Evolutionary conservation across 2,329 filamentous ascomycete genomes (phyloP), one percentile per base, ranked within the genome.

Genomic region (Lachnellula willkommii): DNA sequence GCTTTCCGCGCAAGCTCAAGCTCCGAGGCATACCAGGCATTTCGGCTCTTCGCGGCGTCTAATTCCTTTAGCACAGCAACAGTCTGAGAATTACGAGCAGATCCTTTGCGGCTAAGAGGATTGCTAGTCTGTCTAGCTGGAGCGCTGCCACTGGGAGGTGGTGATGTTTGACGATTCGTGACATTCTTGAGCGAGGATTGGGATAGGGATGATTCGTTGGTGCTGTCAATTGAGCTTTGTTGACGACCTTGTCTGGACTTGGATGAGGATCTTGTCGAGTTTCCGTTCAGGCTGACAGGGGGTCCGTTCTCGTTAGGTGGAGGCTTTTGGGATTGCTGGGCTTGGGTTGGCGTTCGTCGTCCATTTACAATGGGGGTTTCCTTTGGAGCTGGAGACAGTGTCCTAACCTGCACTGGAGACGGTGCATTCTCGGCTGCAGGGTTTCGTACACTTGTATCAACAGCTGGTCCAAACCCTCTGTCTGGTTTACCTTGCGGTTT

Each of bases 1-100:
- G 90, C 84, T 72, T 96, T 96, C 50, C 89, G 85, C 6, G 94
- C 95, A 60, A 99, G 77, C 56, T 95, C 90, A 47, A 99, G 78
- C 72, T 99, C 94, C 0, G 93, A 96, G 7, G 91, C 90, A 71
- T 95, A 96, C 94, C 94, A 99, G 0, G 93, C 93, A 72, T 96
- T 97, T 51, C 89, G 84, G 67, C 88, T 94, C 66, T 90, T 89
- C 3, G 87, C 81, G 8, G 84, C 79, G 69, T 99, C 93, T 2
- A 99, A 78, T 69, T 99, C 94, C 69, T 94, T 93, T 14, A 90
- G 78, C 12, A 96, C 72, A 0, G 88, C 85, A 60, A 89, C 87
- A 1, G 87, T 87, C 7, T 69, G 68, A 1, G 68, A 70, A 67
- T 84, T 80, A 69, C 81, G 70, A 61, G 80, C 74, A 57, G 88